These are phyloP conservation scores for Vigna angularis DNA, from an alignment of 306 rosid species.

Conservation along the genomic window DNA sequence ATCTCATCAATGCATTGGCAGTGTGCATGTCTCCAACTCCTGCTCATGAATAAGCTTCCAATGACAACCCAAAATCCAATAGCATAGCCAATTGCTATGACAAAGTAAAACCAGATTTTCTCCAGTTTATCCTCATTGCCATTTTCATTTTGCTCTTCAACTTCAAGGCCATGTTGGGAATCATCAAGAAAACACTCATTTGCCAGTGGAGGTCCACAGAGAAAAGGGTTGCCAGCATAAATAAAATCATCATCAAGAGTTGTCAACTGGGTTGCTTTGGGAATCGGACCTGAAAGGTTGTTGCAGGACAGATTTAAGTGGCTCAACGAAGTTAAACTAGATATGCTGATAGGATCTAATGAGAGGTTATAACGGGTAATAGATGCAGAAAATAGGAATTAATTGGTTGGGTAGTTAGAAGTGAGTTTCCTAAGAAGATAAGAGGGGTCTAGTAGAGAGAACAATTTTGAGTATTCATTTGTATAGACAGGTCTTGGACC, in stretches of 20 bases:
- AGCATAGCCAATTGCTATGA: constrained; percentile 12
- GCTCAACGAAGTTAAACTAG: constrained; percentile 14
- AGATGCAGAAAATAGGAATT: no score
- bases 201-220: constrained; percentile 35
- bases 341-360: neutral
- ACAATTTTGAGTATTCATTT: no score
- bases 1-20: neutral
- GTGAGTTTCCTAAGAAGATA: no score
- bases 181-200: neutral
- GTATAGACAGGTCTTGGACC: no score
- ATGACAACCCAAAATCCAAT: neutral
- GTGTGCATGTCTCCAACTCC: neutral
- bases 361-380: no score
- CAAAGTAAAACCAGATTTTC: constrained; percentile 38
- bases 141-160: no score
- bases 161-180: neutral
- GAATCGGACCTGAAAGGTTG: constrained; percentile 38
- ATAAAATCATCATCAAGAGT: neutral
- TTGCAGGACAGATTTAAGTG: constrained; percentile 36
- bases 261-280: constrained; percentile 13
- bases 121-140: neutral
- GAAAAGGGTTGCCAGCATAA: constrained; percentile 35
- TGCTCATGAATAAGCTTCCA: neutral
- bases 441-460: no score
- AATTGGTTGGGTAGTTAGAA: no score